phyloP scores from a whole-genome alignment of 495 filamentous ascomycete species.

The Terfezia boudieri region DNA sequence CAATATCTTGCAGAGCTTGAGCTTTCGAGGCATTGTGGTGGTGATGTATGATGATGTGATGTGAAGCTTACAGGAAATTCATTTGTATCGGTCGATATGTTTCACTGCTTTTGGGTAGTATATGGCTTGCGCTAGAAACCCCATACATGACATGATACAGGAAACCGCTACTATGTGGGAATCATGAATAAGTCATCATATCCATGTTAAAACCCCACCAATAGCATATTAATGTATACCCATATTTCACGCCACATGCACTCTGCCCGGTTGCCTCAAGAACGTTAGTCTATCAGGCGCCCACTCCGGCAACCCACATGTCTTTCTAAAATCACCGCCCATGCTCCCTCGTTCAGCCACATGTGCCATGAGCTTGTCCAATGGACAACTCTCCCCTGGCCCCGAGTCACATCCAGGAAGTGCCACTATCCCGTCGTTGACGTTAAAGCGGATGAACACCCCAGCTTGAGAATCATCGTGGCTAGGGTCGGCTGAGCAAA shows the following conservation, averaged over 20 bases:
- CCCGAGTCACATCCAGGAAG: constrained; percentile 29
- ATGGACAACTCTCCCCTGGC: constrained; percentile 30
- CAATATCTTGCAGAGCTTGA: no score
- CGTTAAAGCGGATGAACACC: constrained; percentile 30
- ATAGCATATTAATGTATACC: no score
- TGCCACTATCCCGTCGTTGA: constrained; percentile 35
- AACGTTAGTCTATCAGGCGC: constrained; percentile 23
- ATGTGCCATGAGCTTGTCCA: constrained; percentile 25
- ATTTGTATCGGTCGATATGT: no score
- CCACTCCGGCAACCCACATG: constrained; percentile 22
- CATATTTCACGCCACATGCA: not conserved
- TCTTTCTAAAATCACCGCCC: constrained; percentile 23
- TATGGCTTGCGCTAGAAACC: no score
- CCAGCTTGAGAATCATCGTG: constrained; percentile 1
- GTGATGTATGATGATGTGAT: no score
- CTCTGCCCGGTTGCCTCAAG: constrained; percentile 21
- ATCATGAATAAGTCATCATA: no score
- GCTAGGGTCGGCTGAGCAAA: constrained; percentile 17
- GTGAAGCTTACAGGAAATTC: no score
- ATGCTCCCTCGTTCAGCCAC: constrained; percentile 19
- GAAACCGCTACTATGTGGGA: no score
- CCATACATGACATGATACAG: no score
- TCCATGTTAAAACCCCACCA: no score
- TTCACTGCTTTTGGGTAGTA: no score
- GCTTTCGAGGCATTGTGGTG: no score